Base-by-base conservation (phyloP, 371 early-diverging fungal genomes). In the Enterocytospora artemiae region DNA sequence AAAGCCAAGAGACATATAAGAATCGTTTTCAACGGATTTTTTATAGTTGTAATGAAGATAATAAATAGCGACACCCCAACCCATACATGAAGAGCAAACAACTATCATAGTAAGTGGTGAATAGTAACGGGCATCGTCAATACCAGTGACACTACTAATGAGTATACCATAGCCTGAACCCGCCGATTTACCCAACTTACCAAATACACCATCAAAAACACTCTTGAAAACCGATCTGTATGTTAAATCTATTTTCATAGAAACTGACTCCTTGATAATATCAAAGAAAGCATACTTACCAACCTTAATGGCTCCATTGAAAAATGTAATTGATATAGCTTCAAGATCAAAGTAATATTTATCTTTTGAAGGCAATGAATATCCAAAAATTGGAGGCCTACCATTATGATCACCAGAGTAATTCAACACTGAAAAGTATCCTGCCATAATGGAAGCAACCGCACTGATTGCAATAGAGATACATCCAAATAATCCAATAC, bases 271-370 rank as follows among this genome's bases (percentile, higher is more conserved):
- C 55, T 78, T 78, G 18, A 64, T 56, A 18, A 75, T 63, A 61
- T 78, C 79, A 70, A 71, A 75, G 2, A 65, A 51, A 18, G 69
- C 71, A 64, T 76, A 78, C 56, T 78, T 78, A 18, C 60, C 46
- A 28, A 76, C 62, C 51, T 75, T 78, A 22, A 60, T 31, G 30
- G 27, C 39, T 32, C 37, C 43, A 50, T 31, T 46, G 1, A 39
- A 24, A 12, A 62, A 24, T 12, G 49, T 12, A 14, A 33, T 62
- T 18, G 49, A 16, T n/a, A 49, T 32, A 39, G 59, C 58, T 43
- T 68, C 68, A 30, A 55, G 18, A n/a, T 54, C 7, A 25, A 46
- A 46, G 22, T 46, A 7, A 20, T 12, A 25, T 25, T n/a, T n/a
- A n/a, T 46, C 7, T 20, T 16, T 20, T 25, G 25, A 12, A 25